These are phyloP conservation scores for Monilinia aucupariae DNA, from an alignment of 2,329 filamentous ascomycete species.

Conservation along the genomic window DNA sequence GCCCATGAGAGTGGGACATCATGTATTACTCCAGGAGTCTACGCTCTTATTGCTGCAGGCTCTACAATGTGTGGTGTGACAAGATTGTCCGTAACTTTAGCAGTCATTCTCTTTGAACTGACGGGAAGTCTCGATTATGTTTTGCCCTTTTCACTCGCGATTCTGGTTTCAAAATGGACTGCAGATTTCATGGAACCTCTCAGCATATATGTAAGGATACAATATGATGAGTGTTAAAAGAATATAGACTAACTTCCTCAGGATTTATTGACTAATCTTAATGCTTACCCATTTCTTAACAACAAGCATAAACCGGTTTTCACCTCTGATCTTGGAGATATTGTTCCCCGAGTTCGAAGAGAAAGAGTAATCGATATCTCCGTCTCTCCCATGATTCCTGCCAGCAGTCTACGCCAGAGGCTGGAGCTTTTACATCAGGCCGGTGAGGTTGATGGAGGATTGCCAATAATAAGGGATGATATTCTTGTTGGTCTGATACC, in stretches of 20 bases:
- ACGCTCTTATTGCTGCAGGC: conserved; percentile 88
- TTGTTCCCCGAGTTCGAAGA: conserved; percentile 68
- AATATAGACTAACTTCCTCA: conserved; percentile 35
- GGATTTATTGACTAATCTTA: conserved; percentile 94
- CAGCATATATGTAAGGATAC: conserved; percentile 73
- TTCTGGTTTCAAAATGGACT: conserved; percentile 96
- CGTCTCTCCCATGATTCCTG: conserved; percentile 71
- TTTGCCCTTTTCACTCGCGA: conserved; percentile 84
- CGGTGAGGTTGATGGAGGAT: conserved; percentile 85
- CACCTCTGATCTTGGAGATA: conserved; percentile 80
- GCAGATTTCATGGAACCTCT: conserved; percentile 90
- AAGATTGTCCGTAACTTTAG: conserved; percentile 83
- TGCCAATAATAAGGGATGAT: conserved; percentile 76
- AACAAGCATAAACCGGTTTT: conserved; percentile 92
- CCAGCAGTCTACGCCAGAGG: conserved; percentile 70
- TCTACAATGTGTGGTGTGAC: conserved; percentile 98
- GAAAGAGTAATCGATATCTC: conserved; percentile 86
- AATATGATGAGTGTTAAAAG: neutral
- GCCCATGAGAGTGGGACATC: conserved; percentile 62
- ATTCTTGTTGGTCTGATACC: conserved; percentile 87
- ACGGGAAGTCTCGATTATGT: conserved; percentile 95
- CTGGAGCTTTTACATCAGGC: conserved; percentile 75
- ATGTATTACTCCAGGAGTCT: conserved; percentile 94
- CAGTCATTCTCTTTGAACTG: conserved; percentile 91
- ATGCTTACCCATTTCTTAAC: conserved; percentile 94